Percentiles rank a stretch among this genome's conserved stretches.
These are phyloP conservation scores for Xylaria sp. DNA, from an alignment of 2,329 filamentous ascomycete species.

Conservation along the genomic window DNA sequence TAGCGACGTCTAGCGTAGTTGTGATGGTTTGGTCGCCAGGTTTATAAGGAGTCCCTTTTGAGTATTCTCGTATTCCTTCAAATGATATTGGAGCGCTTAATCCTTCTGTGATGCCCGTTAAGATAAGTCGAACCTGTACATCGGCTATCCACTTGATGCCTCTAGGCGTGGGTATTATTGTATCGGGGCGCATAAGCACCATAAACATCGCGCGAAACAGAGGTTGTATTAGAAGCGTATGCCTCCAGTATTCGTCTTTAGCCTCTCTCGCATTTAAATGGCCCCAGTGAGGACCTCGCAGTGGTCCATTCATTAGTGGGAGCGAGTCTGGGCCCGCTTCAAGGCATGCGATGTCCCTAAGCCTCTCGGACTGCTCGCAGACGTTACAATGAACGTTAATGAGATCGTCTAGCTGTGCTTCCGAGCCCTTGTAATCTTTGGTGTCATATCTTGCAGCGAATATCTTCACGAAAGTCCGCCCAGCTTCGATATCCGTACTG, in stretches of 20 bases:
- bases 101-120: conserved; percentile 26
- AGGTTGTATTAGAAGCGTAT: background rate
- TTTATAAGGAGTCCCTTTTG: conserved; percentile 13
- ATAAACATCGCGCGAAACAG: conserved; percentile 15
- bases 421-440: conserved; percentile 2
- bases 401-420: conserved; percentile 14
- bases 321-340: conserved; percentile 9
- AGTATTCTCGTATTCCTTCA: conserved; percentile 26
- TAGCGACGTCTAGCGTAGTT: conserved; percentile 11
- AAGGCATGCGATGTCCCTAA: conserved; percentile 16
- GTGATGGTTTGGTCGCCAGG: conserved; percentile 18
- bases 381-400: conserved; percentile 21
- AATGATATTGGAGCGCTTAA: conserved; percentile 28
- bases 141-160: conserved; percentile 11
- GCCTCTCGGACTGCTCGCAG: conserved; percentile 19
- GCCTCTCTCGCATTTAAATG: background rate
- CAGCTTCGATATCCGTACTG: background rate
- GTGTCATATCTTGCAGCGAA: conserved; percentile 11
- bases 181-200: background rate
- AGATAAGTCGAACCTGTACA: conserved; percentile 22
- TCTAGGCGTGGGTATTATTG: background rate
- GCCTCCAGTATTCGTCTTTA: conserved; percentile 9
- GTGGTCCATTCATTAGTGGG: conserved; percentile 11
- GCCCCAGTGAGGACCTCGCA: conserved; percentile 16
- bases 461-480: conserved; percentile 10